Conservation (phyloP, 768 basidiomycete genomes). For the Termitomyces sp. region DNA sequence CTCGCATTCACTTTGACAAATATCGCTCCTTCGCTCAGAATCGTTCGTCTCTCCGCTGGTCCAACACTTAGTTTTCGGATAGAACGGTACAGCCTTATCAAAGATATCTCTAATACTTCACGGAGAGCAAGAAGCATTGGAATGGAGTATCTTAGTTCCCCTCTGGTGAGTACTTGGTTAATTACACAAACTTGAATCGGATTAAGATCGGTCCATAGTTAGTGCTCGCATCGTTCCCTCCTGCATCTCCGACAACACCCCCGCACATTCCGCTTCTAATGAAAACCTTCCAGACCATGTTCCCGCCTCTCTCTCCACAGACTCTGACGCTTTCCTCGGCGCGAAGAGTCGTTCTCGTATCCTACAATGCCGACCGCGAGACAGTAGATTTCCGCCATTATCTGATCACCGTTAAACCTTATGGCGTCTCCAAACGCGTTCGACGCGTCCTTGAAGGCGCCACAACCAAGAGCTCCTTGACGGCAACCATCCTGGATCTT, state of each 20-base stretch:
- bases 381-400: conserved; percentile 94
- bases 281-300: conserved; percentile 95
- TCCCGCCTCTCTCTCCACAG: conserved; percentile 87
- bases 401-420: conserved; percentile 91
- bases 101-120: conserved; percentile 69
- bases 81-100: conserved; percentile 89
- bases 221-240: conserved; percentile 86
- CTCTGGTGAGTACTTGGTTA: conserved; percentile 57
- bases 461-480: conserved; percentile 24
- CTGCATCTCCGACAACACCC: conserved; percentile 67
- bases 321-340: conserved; percentile 82
- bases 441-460: conserved; percentile 77
- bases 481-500: conserved; percentile 63
- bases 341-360: conserved; percentile 88
- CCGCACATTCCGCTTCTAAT: conserved; percentile 87
- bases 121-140: conserved; percentile 72
- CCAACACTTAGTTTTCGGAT: conserved; percentile 93
- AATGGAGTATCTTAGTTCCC: conserved; percentile 88
- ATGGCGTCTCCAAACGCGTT: conserved; percentile 90
- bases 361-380: conserved; percentile 82
- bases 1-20: conserved; percentile 89
- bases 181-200: neutral
- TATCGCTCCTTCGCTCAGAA: conserved; percentile 79
- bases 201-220: conserved; percentile 47
- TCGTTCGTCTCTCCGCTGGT: conserved; percentile 83